These are phyloP conservation scores for Brassica incana DNA, from an alignment of 345 rosid species.

Conservation along the genomic window DNA sequence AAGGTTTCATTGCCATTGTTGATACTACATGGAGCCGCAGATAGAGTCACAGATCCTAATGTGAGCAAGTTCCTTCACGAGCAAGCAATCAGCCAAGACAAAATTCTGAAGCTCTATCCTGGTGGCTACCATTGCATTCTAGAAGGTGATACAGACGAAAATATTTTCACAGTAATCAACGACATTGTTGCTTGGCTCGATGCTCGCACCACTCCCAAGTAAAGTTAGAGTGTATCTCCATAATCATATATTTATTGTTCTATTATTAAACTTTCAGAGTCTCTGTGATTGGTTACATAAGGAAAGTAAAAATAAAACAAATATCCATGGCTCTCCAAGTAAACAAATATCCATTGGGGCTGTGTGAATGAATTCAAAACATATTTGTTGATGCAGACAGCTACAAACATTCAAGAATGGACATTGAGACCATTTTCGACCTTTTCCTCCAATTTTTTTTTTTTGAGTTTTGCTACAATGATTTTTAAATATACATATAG, in stretches of 20 bases:
- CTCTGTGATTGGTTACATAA: not conserved
- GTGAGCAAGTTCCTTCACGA: constrained; percentile 80
- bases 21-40: constrained; percentile 87
- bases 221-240: constrained; percentile 11
- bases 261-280: not conserved
- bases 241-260: not conserved
- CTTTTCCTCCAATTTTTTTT: no score
- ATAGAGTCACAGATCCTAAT: constrained; percentile 80
- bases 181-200: constrained; percentile 84
- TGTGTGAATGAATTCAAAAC: no score
- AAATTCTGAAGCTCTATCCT: constrained; percentile 80
- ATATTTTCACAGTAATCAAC: constrained; percentile 53
- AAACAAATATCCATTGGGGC: no score
- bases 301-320: not conserved
- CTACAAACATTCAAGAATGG: no score
- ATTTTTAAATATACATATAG: no score
- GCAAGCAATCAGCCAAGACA: constrained; percentile 73
- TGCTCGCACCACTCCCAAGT: constrained; percentile 41
- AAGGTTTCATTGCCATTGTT: constrained; percentile 85
- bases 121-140: constrained; percentile 87
- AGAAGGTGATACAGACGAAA: constrained; percentile 86
- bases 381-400: no score
- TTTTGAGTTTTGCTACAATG: no score
- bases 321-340: not conserved
- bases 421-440: no score